Percentiles rank a stretch among this genome's conserved stretches.
Evolutionary conservation across 2,329 filamentous ascomycete species (phyloP).

Genomic region (Pseudogymnoascus sp.): DNA sequence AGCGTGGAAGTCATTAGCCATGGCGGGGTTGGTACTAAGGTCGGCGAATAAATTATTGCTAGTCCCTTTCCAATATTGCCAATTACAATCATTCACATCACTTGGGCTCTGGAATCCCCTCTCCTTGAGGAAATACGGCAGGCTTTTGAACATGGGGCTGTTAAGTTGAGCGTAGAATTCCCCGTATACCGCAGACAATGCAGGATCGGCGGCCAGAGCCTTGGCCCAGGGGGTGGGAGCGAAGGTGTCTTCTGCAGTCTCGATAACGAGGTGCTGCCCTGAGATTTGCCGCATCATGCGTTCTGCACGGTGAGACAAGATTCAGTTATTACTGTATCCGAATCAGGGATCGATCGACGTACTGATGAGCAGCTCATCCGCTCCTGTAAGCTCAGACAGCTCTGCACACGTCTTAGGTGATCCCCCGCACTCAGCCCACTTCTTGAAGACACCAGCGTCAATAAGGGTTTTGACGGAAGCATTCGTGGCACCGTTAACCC

Average conservation of each 20-base stretch:
- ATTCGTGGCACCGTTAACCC: constrained; percentile 29
- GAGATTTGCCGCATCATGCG: constrained; percentile 32
- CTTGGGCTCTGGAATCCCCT: constrained; percentile 31
- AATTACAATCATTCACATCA: constrained; percentile 27
- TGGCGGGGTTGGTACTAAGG: constrained; percentile 24
- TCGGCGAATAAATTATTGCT: constrained; percentile 28
- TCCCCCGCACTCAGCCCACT: constrained; percentile 29
- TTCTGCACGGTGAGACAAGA: constrained; percentile 1
- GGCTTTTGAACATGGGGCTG: constrained; percentile 25
- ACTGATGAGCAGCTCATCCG: constrained; percentile 31
- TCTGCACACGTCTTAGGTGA: constrained; percentile 26
- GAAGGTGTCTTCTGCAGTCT: constrained; percentile 30
- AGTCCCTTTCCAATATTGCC: constrained; percentile 28
- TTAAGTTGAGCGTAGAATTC: constrained; percentile 30
- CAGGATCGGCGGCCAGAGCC: constrained; percentile 25
- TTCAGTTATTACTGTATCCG: constrained; percentile 16
- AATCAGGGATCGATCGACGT: constrained; percentile 9
- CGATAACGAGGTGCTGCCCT: constrained; percentile 30
- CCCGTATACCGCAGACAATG: constrained; percentile 29
- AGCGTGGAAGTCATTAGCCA: constrained; percentile 29
- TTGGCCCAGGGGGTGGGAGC: constrained; percentile 29
- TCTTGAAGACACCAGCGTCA: constrained; percentile 31
- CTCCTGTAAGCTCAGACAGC: constrained; percentile 29
- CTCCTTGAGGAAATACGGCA: constrained; percentile 29
- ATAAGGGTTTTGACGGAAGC: constrained; percentile 33